Conservation (phyloP, 2,329 filamentous ascomycete species). For the Calonectria ilicicola region DNA sequence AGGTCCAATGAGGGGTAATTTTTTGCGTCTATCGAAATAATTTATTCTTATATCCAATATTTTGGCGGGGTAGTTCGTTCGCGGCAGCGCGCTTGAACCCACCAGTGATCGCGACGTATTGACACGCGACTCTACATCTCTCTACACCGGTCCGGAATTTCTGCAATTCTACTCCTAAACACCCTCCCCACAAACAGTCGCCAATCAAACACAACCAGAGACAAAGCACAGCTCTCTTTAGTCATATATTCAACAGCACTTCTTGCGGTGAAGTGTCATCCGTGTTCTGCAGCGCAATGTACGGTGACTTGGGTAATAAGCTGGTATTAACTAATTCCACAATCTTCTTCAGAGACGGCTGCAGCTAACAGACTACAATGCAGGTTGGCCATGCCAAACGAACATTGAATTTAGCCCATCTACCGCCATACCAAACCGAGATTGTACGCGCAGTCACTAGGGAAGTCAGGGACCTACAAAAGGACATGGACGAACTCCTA, state of each 20-base stretch:
- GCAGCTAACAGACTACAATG: slow-evolving; percentile 14
- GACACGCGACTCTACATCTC: slow-evolving; percentile 33
- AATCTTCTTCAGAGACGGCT: neutral
- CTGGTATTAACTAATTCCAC: slow-evolving; percentile 64
- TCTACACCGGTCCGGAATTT: slow-evolving; percentile 17
- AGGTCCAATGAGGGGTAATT: slow-evolving; percentile 35
- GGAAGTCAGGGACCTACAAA: slow-evolving; percentile 93
- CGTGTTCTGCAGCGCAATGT: slow-evolving; percentile 67
- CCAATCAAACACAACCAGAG: neutral
- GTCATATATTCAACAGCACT: neutral
- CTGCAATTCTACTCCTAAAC: neutral
- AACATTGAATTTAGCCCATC: slow-evolving; percentile 84
- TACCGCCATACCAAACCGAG: slow-evolving; percentile 94
- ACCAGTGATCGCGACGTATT: slow-evolving; percentile 26
- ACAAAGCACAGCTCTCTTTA: neutral
- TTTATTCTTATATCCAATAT: slow-evolving; percentile 40
- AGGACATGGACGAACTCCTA: slow-evolving; percentile 82
- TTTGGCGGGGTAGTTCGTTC: slow-evolving; percentile 41
- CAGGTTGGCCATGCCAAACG: slow-evolving; percentile 97
- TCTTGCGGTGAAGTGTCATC: neutral
- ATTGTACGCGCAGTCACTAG: slow-evolving; percentile 87
- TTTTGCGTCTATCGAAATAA: slow-evolving; percentile 22
- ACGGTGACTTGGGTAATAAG: slow-evolving; percentile 89
- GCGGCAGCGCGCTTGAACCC: slow-evolving; percentile 26
- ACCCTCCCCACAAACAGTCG: neutral